phyloP scores from a whole-genome alignment of 345 rosid species.

The Sapria himalayana region DNA sequence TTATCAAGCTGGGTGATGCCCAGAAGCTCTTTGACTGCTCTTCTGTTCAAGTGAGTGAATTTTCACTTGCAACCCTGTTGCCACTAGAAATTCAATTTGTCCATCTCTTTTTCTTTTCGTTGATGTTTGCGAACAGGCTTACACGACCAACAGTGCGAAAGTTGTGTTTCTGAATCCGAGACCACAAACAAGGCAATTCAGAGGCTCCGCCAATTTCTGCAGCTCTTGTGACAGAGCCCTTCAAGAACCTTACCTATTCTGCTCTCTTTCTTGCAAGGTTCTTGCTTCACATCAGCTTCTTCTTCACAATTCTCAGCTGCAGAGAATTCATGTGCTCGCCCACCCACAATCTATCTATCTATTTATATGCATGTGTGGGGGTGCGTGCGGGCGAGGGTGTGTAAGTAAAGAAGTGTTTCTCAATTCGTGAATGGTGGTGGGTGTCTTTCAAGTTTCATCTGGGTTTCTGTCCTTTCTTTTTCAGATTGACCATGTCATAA shows the following conservation, averaged over 20 bases:
- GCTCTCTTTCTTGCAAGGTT: conserved; percentile 20
- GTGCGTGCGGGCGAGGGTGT: too few relatives aligned
- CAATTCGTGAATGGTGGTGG: too few relatives aligned
- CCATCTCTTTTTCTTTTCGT: not conserved
- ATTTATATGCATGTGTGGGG: too few relatives aligned
- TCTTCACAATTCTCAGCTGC: too few relatives aligned
- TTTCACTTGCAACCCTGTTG: not conserved
- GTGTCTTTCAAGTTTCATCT: conserved; percentile 1
- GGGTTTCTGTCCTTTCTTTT: not conserved
- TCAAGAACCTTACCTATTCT: conserved; percentile 16
- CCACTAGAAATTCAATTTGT: not conserved
- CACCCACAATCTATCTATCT: too few relatives aligned
- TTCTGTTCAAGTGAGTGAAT: conserved; percentile 27
- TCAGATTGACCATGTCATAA: conserved; percentile 37
- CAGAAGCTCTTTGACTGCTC: conserved; percentile 33
- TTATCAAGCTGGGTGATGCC: conserved; percentile 26
- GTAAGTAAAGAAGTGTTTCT: too few relatives aligned
- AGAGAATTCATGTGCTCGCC: too few relatives aligned
- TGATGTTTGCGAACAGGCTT: conserved; percentile 18
- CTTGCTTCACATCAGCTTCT: too few relatives aligned
- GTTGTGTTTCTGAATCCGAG: conserved; percentile 41
- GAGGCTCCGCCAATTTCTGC: conserved; percentile 30
- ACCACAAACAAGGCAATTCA: conserved; percentile 28
- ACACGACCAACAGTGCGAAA: conserved; percentile 43
- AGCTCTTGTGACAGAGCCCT: conserved; percentile 25